Percentiles rank a stretch among this genome's conserved stretches.
These are phyloP conservation scores for Nakazawaea anatomiae DNA, from an alignment of 805 yeast genomes.

Conservation along the genomic window DNA sequence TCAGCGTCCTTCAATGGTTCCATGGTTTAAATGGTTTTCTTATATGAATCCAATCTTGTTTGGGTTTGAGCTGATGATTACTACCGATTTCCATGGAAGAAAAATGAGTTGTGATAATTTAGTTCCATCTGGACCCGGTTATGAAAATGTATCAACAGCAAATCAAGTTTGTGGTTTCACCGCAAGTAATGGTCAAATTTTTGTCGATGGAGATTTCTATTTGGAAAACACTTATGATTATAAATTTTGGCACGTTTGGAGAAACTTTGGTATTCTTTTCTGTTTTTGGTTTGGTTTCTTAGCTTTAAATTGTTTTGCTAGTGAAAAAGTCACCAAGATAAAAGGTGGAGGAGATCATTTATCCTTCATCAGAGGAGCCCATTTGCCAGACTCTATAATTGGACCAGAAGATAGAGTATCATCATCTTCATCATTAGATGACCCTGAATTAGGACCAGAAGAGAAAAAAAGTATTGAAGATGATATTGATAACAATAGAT, in stretches of 20 bases:
- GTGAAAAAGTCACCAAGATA: slow-evolving; percentile 19
- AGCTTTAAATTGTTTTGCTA: slow-evolving; percentile 19
- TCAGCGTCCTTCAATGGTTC: slow-evolving; percentile 55
- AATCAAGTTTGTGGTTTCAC: slow-evolving; percentile 44
- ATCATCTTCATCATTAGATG: not conserved
- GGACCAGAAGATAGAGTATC: slow-evolving; percentile 22
- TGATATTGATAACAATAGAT: slow-evolving; percentile 6
- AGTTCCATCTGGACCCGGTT: slow-evolving; percentile 58
- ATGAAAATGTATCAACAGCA: slow-evolving; percentile 28
- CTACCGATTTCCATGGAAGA: slow-evolving; percentile 57
- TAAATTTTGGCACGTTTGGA: slow-evolving; percentile 61
- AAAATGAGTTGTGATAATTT: slow-evolving; percentile 45
- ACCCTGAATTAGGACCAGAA: slow-evolving; percentile 16
- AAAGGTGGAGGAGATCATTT: slow-evolving; percentile 26
- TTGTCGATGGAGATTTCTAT: slow-evolving; percentile 49
- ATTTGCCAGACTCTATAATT: slow-evolving; percentile 18
- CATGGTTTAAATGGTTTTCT: slow-evolving; percentile 68
- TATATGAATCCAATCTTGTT: slow-evolving; percentile 53
- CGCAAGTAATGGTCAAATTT: slow-evolving; percentile 25
- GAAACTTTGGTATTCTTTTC: slow-evolving; percentile 59
- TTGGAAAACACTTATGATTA: slow-evolving; percentile 41
- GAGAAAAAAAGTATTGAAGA: slow-evolving; percentile 13
- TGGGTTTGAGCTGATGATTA: slow-evolving; percentile 58
- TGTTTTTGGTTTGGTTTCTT: slow-evolving; percentile 37
- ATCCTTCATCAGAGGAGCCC: slow-evolving; percentile 36